Evolutionary conservation across 2,329 filamentous ascomycete genomes (phyloP).

Genomic region (Hirsutella minnesotensis): DNA sequence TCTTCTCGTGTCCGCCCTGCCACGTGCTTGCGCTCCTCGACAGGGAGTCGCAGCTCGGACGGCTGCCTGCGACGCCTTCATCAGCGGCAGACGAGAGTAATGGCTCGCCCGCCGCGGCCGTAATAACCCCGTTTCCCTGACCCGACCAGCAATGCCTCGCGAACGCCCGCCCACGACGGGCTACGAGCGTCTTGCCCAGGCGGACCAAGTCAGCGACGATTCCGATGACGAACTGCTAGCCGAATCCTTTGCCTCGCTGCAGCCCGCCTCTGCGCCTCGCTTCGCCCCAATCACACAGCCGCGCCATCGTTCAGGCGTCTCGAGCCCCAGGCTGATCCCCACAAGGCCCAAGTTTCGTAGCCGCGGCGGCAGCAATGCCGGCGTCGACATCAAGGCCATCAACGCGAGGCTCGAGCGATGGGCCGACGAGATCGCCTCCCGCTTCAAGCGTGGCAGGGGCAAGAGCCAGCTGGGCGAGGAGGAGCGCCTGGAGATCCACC

Average conservation of each 20-base stretch:
- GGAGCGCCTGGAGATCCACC: constrained; percentile 86
- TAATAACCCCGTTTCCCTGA: background rate
- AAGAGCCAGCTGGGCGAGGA: constrained; percentile 64
- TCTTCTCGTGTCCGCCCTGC: too few species aligned
- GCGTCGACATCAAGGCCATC: constrained; percentile 95
- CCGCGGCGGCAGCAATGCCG: constrained; percentile 59
- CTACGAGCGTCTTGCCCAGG: constrained; percentile 76
- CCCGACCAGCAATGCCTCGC: constrained; percentile 43
- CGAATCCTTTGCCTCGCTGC: constrained; percentile 42
- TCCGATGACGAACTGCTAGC: constrained; percentile 52
- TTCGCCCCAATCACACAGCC: constrained; percentile 54
- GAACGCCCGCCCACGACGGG: constrained; percentile 63
- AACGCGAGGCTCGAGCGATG: constrained; percentile 90
- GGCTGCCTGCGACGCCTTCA: background rate
- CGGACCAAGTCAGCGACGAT: constrained; percentile 62
- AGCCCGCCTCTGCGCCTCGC: constrained; percentile 45
- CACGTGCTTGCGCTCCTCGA: too few species aligned
- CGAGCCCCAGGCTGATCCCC: constrained; percentile 33
- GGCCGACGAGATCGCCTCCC: constrained; percentile 95
- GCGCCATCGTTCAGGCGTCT: constrained; percentile 47
- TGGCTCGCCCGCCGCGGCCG: background rate
- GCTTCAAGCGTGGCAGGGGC: constrained; percentile 79
- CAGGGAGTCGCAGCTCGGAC: background rate
- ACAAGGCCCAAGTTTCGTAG: constrained; percentile 30
- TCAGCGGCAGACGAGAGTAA: background rate